Evolutionary conservation across 179 eudicot species (phyloP), one percentile per base, ranked within the genome.

Genomic region (Heliamphora pulchella): DNA sequence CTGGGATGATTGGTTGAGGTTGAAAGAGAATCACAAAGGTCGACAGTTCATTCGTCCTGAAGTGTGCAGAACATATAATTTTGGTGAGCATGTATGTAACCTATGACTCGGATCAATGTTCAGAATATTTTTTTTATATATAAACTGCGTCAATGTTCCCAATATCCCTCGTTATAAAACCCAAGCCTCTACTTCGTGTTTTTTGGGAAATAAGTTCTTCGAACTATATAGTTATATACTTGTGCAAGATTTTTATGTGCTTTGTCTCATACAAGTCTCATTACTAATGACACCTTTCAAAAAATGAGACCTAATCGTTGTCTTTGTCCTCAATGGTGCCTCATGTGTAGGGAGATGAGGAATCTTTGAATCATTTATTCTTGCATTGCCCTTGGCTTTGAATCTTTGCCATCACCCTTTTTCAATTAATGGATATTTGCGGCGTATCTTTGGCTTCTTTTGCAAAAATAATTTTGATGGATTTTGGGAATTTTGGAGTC

Each of bases 1-100:
- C 85, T 96, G 99, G 99, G 98, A 96, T 87, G 99, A 96, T 80
- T 96, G 99, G 99, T 86, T 96, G 87, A 88, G 99, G 82, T 87
- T 96, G 81, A 88, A 96, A 87, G 99, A 92, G 80, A 96, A 93
- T 82, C 99, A 89, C 87, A 87, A 81, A 84, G 98, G 94, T 78
- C 89, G 98, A 68, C 99, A 96, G 69, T 96, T 96, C 80, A 83
- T 96, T 81, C 95, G 97, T 61, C 99, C 99, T 76, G 99, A 96
- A 91, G 93, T 96, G 41, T 96, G 99, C 88, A 89, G 99, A 87
- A 96, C 99, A 3, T 96, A 96, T 78, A 96, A 96, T 83, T 96
- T 96, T 81, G 99, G 99, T 51, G 98, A 94, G 91, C 99, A 92
- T 87, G 99, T 96, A 94, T 76, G 98, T 86, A 62, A 64, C 67